phyloP scores from a whole-genome alignment of 345 rosid genomes.

The Populus tremula region DNA sequence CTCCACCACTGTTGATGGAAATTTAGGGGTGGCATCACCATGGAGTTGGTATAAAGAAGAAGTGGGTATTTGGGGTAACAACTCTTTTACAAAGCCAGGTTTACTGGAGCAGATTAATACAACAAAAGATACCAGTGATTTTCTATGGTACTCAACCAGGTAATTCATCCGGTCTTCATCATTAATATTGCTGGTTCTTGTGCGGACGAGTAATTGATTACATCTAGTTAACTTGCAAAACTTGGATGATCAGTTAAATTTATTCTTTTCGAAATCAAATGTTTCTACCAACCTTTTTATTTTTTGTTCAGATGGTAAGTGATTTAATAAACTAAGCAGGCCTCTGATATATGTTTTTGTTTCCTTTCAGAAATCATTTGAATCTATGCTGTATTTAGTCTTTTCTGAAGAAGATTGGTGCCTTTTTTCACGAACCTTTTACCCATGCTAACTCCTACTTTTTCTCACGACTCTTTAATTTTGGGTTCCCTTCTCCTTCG shows the following conservation, averaged over 20 bases:
- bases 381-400: background rate
- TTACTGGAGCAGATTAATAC: conserved; percentile 58
- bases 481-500: background rate
- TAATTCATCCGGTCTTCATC: conserved; percentile 6
- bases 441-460: background rate
- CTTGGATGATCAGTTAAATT: too few relatives aligned
- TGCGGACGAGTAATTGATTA: too few relatives aligned
- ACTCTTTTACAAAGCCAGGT: conserved; percentile 38
- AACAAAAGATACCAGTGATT: conserved; percentile 58
- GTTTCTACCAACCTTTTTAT: too few relatives aligned
- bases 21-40: conserved; percentile 20
- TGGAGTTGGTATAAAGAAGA: conserved; percentile 61
- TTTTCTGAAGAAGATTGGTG: background rate
- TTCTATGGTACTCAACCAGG: conserved; percentile 62
- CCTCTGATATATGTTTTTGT: too few relatives aligned
- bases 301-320: too few relatives aligned
- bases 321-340: too few relatives aligned
- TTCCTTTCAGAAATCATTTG: too few relatives aligned
- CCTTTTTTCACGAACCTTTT: background rate
- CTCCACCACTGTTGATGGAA: conserved; percentile 17
- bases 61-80: conserved; percentile 49
- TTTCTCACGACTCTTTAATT: background rate
- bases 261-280: too few relatives aligned
- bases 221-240: too few relatives aligned
- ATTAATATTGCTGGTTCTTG: too few relatives aligned